These are phyloP conservation scores for Jamesozyma hellenica DNA, from an alignment of 805 yeast genomes.

Conservation along the genomic window DNA sequence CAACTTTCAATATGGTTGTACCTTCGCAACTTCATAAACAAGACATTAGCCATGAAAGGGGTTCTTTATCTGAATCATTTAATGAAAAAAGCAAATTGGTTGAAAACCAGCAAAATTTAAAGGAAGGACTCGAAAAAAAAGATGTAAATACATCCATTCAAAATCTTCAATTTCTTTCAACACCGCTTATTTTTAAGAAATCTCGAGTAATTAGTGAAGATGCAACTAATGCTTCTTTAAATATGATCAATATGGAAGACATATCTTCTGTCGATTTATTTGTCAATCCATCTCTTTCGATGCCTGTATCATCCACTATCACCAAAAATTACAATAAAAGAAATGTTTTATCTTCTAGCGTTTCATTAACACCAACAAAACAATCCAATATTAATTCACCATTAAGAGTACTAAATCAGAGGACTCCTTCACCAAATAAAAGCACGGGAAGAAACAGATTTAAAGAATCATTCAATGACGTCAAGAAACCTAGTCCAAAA, in stretches of 20 bases:
- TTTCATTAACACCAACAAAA: conserved; percentile 1
- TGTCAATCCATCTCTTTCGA: background rate
- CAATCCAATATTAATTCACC: background rate
- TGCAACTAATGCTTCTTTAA: background rate
- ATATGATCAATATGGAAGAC: conserved; percentile 4
- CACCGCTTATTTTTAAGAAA: background rate
- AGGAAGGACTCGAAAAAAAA: no score
- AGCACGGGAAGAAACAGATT: background rate
- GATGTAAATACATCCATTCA: background rate
- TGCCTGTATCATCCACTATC: conserved; percentile 1
- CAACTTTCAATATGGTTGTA: conserved; percentile 7
- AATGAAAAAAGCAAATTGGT: no score
- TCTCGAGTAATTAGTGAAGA: background rate
- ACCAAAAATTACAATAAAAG: conserved; percentile 3
- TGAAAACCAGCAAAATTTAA: no score
- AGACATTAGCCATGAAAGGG: no score
- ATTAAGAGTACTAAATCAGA: background rate
- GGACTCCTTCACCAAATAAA: no score
- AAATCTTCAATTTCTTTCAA: background rate
- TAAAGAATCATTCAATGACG: no score
- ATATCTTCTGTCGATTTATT: conserved; percentile 4
- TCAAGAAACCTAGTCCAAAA: background rate
- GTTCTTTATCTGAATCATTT: no score
- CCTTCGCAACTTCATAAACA: background rate
- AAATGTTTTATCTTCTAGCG: background rate